Percentiles rank a stretch among this genome's conserved stretches.
These are phyloP conservation scores for Aspergillus saccharolyticus DNA, from an alignment of 495 filamentous ascomycete species.

Conservation along the genomic window DNA sequence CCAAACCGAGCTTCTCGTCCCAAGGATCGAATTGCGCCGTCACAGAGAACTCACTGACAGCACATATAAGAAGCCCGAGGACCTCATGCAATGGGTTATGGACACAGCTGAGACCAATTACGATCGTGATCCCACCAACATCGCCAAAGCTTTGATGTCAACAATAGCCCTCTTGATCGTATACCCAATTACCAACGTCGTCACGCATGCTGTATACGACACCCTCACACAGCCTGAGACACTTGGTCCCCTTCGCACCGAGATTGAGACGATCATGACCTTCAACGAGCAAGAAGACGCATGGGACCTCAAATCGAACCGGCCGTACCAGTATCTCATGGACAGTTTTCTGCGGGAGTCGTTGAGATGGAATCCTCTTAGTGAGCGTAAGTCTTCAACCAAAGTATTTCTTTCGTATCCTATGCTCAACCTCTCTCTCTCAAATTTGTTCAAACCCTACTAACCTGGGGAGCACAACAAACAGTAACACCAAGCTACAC, in stretches of 20 bases:
- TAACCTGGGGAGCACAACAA: background rate
- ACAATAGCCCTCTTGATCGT: slow-evolving; percentile 29
- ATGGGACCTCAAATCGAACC: slow-evolving; percentile 16
- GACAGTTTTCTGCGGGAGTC: slow-evolving; percentile 40
- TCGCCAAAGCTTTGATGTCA: slow-evolving; percentile 27
- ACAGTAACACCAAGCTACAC: background rate
- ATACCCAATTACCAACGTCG: slow-evolving; percentile 30
- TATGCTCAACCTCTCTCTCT: background rate
- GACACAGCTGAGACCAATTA: slow-evolving; percentile 24
- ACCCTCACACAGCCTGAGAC: slow-evolving; percentile 28
- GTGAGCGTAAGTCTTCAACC: slow-evolving; percentile 23
- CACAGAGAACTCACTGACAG: slow-evolving; percentile 15
- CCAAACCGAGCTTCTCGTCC: slow-evolving; percentile 27
- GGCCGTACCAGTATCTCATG: slow-evolving; percentile 18
- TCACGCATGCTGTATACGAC: slow-evolving; percentile 34
- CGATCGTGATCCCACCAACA: slow-evolving; percentile 19
- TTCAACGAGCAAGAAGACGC: slow-evolving; percentile 19
- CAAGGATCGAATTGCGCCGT: slow-evolving; percentile 27
- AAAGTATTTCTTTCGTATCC: background rate
- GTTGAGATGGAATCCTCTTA: slow-evolving; percentile 30
- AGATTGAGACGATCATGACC: slow-evolving; percentile 22
- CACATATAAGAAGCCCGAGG: slow-evolving; percentile 27
- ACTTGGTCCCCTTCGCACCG: slow-evolving; percentile 25
- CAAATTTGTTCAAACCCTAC: background rate
- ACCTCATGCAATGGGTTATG: slow-evolving; percentile 41